Base-by-base conservation (phyloP, 108 stramenopile species). In the Conticribra guillardii region DNA sequence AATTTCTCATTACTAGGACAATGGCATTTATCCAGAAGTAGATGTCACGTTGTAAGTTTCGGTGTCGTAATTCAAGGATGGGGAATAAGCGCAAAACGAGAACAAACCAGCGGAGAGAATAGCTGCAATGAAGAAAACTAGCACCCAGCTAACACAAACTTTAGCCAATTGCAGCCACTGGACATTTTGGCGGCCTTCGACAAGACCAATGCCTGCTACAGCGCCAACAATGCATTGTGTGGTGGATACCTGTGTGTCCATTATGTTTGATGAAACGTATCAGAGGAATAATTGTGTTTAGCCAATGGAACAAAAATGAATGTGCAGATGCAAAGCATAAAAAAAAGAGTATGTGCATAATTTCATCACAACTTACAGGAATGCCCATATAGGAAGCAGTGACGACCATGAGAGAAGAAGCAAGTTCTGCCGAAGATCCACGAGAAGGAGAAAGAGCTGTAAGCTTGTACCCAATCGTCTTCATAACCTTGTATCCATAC, bases 151-250 rank as follows among this genome's bases (percentile, higher is more conserved):
- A 33, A 71, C 23, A 32, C 41, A 52, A 17, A 73, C 65, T 19
- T 67, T 54, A 23, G 33, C 41, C 75, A 44, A 50, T 60, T 27
- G 31, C 27, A 26, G 11, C 71, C 72, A 79, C 65, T 85, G 83
- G 41, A 87, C 73, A 26, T 62, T 76, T n/a, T 30, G 19, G 15
- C 47, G 3, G 33, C 79, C 81, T 26, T 83, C 80, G 14, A 82
- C 57, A 34, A 78, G 47, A 1, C 84, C 87, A 21, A 87, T 80
- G 0, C 83, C 85, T 18, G 80, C 56, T 17, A 80, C 73, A 7
- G 80, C 81, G 59, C 85, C 85, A 34, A 88, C 84, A 63, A 83
- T 82, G 32, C 81, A 80, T 55, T 88, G 87, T 14, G 87, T 88
- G 0, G 84, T 81, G 29, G 82, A 83, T 11, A 60, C 29, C 56